These are phyloP conservation scores for Diaporthe longicolla DNA, from an alignment of 2,329 filamentous ascomycete species.

Conservation along the genomic window DNA sequence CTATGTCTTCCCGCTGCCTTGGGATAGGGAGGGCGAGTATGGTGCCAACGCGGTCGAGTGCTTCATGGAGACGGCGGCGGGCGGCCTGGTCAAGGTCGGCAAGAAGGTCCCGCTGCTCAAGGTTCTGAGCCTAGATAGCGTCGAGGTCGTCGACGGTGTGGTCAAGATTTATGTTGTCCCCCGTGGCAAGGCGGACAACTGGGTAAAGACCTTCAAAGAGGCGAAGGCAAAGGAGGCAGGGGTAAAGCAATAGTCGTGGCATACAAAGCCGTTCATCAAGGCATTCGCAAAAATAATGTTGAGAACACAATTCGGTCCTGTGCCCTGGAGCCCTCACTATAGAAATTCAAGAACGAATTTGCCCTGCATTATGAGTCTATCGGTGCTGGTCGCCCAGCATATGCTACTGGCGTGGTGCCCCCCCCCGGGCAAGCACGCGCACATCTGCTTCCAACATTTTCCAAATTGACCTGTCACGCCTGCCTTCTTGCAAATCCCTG, in stretches of 20 bases:
- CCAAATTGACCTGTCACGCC: slow-evolving; percentile 19
- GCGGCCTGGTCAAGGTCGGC: slow-evolving; percentile 89
- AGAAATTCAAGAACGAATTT: not conserved
- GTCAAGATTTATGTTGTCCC: slow-evolving; percentile 88
- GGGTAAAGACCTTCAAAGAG: slow-evolving; percentile 88
- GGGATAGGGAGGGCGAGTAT: slow-evolving; percentile 82
- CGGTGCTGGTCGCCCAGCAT: slow-evolving; percentile 25
- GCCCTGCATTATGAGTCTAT: slow-evolving; percentile 25
- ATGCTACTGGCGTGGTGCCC: slow-evolving; percentile 26
- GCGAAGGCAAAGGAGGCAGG: slow-evolving; percentile 70
- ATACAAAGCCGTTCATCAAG: not conserved
- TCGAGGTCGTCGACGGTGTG: slow-evolving; percentile 90
- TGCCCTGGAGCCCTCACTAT: not conserved
- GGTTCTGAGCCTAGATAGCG: slow-evolving; percentile 80
- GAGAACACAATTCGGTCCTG: not conserved
- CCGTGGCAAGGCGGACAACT: slow-evolving; percentile 75
- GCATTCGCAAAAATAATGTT: not conserved
- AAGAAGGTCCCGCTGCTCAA: slow-evolving; percentile 85
- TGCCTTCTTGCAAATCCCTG: not conserved
- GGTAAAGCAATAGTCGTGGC: slow-evolving; percentile 30
- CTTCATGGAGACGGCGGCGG: slow-evolving; percentile 86
- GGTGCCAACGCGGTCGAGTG: slow-evolving; percentile 78
- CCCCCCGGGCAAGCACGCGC: slow-evolving; percentile 25
- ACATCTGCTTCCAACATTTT: slow-evolving; percentile 33
- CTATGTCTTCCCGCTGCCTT: slow-evolving; percentile 90